phyloP scores from a whole-genome alignment of 2,329 filamentous ascomycete species.

The Herpotrichia juniperi region DNA sequence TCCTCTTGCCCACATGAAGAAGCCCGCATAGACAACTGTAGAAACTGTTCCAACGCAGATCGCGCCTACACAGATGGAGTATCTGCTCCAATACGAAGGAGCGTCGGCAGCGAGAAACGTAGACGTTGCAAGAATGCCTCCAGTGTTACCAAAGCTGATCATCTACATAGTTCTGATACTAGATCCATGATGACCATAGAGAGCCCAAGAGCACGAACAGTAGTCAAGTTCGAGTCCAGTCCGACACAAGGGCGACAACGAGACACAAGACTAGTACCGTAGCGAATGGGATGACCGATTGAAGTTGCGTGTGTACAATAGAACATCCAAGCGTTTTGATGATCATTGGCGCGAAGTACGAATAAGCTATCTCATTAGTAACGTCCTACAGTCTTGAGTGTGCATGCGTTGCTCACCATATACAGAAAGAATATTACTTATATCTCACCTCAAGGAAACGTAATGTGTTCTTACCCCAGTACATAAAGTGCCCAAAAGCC shows the following conservation, averaged over 20 bases:
- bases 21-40: neutral
- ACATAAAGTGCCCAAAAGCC: constrained; percentile 67
- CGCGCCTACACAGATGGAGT: constrained; percentile 49
- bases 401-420: neutral
- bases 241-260: constrained; percentile 24
- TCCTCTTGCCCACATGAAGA: neutral
- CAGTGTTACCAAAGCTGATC: constrained; percentile 52
- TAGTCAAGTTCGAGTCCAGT: constrained; percentile 28
- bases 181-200: constrained; percentile 59
- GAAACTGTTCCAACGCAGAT: neutral
- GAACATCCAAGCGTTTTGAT: constrained; percentile 22
- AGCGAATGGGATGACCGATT: constrained; percentile 31
- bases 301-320: constrained; percentile 34
- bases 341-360: constrained; percentile 1
- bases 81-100: constrained; percentile 54
- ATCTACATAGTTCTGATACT: constrained; percentile 57
- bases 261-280: constrained; percentile 35
- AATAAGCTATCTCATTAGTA: constrained; percentile 6
- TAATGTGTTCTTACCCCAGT: constrained; percentile 60
- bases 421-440: neutral
- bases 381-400: constrained; percentile 57
- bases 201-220: constrained; percentile 47
- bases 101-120: constrained; percentile 52
- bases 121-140: constrained; percentile 55
- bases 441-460: constrained; percentile 6